A percentile compares a stretch with the other conserved stretches of the same genome.
These are phyloP conservation scores for Fusarium nisikadoi DNA, from an alignment of 2,329 filamentous ascomycete genomes.

Conservation along the genomic window DNA sequence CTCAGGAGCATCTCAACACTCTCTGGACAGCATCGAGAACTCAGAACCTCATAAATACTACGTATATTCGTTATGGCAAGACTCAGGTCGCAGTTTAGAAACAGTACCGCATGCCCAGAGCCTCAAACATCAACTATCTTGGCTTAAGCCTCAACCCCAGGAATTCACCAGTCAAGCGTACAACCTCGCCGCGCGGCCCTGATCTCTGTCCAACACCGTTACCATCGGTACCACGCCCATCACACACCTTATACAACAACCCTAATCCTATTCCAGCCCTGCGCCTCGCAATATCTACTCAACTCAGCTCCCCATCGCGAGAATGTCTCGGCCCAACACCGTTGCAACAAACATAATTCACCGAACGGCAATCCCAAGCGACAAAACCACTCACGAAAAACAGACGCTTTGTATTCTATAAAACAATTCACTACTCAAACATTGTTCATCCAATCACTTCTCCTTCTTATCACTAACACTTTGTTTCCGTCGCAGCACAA, in stretches of 20 bases:
- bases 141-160: background rate
- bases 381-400: background rate
- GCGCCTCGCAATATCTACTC: background rate
- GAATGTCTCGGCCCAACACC: slow-evolving; percentile 21
- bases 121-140: too few relatives aligned
- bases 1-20: too few relatives aligned
- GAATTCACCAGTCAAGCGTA: background rate
- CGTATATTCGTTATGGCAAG: too few relatives aligned
- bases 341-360: slow-evolving; percentile 12
- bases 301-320: slow-evolving; percentile 14
- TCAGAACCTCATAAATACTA: too few relatives aligned
- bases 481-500: slow-evolving; percentile 28
- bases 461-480: slow-evolving; percentile 29
- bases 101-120: too few relatives aligned
- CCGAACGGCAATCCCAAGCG: slow-evolving; percentile 10
- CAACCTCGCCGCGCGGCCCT: slow-evolving; percentile 27
- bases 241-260: background rate
- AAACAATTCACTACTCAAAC: slow-evolving; percentile 19
- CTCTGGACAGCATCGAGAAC: too few relatives aligned
- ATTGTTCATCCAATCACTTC: slow-evolving; percentile 31
- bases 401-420: slow-evolving; percentile 33
- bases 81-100: too few relatives aligned
- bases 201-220: slow-evolving; percentile 10
- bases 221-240: background rate
- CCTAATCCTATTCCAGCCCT: background rate